Conservation (phyloP, 2,329 filamentous ascomycete species). For the Xylaria sp. region DNA sequence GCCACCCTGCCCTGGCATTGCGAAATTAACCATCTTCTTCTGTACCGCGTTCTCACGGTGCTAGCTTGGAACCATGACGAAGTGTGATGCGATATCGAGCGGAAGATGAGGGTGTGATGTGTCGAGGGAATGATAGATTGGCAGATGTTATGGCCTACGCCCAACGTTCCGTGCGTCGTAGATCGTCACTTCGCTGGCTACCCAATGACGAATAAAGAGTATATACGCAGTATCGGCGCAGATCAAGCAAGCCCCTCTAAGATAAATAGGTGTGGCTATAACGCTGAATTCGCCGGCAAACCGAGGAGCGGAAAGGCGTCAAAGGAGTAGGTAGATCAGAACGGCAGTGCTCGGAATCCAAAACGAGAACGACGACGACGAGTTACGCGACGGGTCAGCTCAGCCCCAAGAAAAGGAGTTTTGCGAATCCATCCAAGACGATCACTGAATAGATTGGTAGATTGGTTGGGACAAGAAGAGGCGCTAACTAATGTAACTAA, state of each 20-base stretch:
- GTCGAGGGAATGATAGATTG: background rate
- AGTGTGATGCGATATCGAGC: slow-evolving; percentile 20
- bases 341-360: slow-evolving; percentile 22
- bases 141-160: background rate
- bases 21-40: slow-evolving; percentile 47
- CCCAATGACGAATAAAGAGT: background rate
- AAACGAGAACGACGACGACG: slow-evolving; percentile 25
- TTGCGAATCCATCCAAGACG: slow-evolving; percentile 32
- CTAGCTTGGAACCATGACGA: slow-evolving; percentile 46
- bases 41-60: slow-evolving; percentile 38
- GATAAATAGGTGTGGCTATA: slow-evolving; percentile 3
- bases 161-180: background rate
- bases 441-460: slow-evolving; percentile 15
- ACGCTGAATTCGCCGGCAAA: slow-evolving; percentile 9
- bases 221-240: slow-evolving; percentile 2
- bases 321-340: background rate
- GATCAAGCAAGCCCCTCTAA: slow-evolving; percentile 1
- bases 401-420: slow-evolving; percentile 39
- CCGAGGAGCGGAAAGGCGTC: slow-evolving; percentile 2
- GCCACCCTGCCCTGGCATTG: slow-evolving; percentile 41
- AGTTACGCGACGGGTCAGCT: slow-evolving; percentile 28
- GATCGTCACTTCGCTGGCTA: background rate
- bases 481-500: slow-evolving; percentile 12
- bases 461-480: slow-evolving; percentile 10
- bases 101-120: background rate